These are phyloP conservation scores for Puccinia sorghi DNA, from an alignment of 1,284 basidiomycete genomes.

Conservation along the genomic window DNA sequence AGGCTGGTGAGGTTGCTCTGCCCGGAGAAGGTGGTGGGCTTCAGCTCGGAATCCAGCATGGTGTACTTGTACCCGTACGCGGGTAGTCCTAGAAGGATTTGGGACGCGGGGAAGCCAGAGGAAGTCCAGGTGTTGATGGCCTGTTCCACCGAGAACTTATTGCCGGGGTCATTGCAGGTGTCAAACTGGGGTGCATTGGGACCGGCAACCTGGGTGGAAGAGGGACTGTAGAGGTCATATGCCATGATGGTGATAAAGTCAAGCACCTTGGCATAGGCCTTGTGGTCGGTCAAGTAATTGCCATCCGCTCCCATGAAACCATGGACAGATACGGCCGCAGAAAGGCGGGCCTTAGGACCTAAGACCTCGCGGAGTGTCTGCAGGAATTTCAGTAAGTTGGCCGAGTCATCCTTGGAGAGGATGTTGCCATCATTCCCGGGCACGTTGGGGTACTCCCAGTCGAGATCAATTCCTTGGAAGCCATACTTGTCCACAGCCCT, in stretches of 20 bases:
- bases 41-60: constrained; percentile 18
- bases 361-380: constrained; percentile 19
- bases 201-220: constrained; percentile 9
- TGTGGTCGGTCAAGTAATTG: constrained; percentile 37
- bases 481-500: constrained; percentile 28
- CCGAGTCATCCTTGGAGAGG: constrained; percentile 35
- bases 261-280: constrained; percentile 27
- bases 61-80: constrained; percentile 43
- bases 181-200: constrained; percentile 45
- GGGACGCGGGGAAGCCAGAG: constrained; percentile 38
- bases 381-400: constrained; percentile 42
- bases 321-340: constrained; percentile 35
- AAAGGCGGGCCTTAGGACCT: constrained; percentile 35
- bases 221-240: constrained; percentile 41
- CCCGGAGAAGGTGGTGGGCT: constrained; percentile 31
- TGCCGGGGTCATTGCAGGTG: constrained; percentile 40
- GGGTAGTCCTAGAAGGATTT: constrained; percentile 40
- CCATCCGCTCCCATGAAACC: constrained; percentile 44
- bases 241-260: constrained; percentile 49
- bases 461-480: constrained; percentile 40
- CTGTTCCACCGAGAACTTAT: constrained; percentile 21
- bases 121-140: constrained; percentile 38
- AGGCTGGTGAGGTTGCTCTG: constrained; percentile 24
- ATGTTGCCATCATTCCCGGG: constrained; percentile 38
- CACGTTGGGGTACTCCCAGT: constrained; percentile 47